phyloP scores from a whole-genome alignment of 192 early-diverging fungal species.

The Gigaspora rosea region DNA sequence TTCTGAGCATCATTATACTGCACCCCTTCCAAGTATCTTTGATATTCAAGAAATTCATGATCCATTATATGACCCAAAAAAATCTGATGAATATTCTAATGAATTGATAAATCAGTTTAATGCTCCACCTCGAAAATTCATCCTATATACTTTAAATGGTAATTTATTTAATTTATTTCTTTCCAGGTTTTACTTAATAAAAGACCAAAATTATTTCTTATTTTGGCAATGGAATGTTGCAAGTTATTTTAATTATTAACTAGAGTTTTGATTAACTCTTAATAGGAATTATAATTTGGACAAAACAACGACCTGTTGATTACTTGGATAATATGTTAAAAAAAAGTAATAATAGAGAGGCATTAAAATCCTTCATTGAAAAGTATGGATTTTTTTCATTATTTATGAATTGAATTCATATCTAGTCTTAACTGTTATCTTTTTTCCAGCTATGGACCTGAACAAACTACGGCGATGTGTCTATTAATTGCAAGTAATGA shows the following conservation, averaged over 20 bases:
- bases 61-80: slow-evolving; percentile 14
- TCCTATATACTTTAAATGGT: slow-evolving; percentile 21
- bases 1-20: slow-evolving; percentile 6
- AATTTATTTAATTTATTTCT: neutral
- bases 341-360: neutral
- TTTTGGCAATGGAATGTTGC: neutral
- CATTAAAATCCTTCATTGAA: slow-evolving; percentile 4
- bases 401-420: neutral
- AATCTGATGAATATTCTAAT: slow-evolving; percentile 23
- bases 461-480: slow-evolving; percentile 23
- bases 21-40: neutral
- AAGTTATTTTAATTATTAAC: neutral
- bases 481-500: neutral
- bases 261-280: neutral
- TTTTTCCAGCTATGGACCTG: slow-evolving; percentile 16
- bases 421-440: neutral
- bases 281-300: neutral
- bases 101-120: slow-evolving; percentile 30
- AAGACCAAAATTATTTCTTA: neutral
- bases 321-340: slow-evolving; percentile 7
- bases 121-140: slow-evolving; percentile 15
- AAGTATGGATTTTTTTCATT: neutral
- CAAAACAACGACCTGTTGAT: slow-evolving; percentile 15
- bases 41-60: slow-evolving; percentile 24
- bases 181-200: neutral